Conservation (phyloP, 345 rosid species). For the Bruguiera sexangula region DNA sequence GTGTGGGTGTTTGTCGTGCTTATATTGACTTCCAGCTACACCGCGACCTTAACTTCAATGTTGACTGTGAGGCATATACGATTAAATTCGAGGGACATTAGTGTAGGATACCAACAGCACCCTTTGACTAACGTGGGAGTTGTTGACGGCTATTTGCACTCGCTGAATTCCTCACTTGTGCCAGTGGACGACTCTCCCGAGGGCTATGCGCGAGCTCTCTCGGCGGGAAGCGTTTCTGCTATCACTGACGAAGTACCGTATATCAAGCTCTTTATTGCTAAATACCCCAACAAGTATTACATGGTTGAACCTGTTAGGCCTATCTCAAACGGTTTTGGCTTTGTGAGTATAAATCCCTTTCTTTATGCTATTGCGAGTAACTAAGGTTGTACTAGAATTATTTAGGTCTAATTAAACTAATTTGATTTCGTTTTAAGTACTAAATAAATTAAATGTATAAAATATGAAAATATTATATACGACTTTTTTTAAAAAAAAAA, state of each 20-base stretch:
- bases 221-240: conserved; percentile 26
- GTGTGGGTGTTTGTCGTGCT: conserved; percentile 37
- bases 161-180: background rate
- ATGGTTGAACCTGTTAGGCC: conserved; percentile 18
- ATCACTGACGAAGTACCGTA: conserved; percentile 25
- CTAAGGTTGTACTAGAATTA: no score
- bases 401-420: no score
- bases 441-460: no score
- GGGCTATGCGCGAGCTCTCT: conserved; percentile 18
- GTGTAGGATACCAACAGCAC: background rate
- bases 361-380: no score
- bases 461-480: no score
- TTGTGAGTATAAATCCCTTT: conserved; percentile 26
- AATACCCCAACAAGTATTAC: conserved; percentile 17
- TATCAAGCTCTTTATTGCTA: conserved; percentile 14
- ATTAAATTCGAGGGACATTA: conserved; percentile 2
- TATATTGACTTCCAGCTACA: conserved; percentile 38
- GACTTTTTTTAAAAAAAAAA: no score
- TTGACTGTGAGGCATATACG: conserved; percentile 31
- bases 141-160: background rate
- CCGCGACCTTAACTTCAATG: conserved; percentile 41
- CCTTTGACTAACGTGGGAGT: background rate
- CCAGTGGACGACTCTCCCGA: background rate
- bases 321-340: conserved; percentile 40
- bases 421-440: no score